Conservation (phyloP, 2,329 filamentous ascomycete species). For the Blastomyces silverae region DNA sequence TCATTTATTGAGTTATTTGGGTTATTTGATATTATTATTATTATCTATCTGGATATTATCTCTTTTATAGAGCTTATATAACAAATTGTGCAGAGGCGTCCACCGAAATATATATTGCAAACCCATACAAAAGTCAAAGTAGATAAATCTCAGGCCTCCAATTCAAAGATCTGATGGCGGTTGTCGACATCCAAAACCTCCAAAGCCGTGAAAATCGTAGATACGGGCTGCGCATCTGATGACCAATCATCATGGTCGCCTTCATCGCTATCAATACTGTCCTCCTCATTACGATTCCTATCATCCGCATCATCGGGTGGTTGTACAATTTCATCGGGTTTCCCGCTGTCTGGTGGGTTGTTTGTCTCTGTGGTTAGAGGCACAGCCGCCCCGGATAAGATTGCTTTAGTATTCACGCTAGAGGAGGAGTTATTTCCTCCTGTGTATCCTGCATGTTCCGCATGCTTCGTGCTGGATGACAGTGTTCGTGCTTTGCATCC, state of each 20-base stretch:
- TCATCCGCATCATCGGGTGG: not conserved
- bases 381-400: not conserved
- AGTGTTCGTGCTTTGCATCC: not conserved
- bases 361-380: not conserved
- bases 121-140: not conserved
- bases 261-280: not conserved
- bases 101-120: not conserved
- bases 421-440: not conserved
- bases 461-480: not conserved
- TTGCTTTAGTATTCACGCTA: not conserved
- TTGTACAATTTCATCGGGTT: not conserved
- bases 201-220: constrained; percentile 27
- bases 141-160: constrained; percentile 8
- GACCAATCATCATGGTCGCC: constrained; percentile 4
- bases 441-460: not conserved
- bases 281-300: not conserved
- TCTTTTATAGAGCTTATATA: not conserved
- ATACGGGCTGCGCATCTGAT: constrained; percentile 25
- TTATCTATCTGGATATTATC: not conserved
- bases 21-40: not conserved
- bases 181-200: constrained; percentile 17
- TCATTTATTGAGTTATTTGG: not conserved
- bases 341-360: not conserved
- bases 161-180: constrained; percentile 5
- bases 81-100: not conserved